These are phyloP conservation scores for Beta vulgaris DNA, from an alignment of 148 eudicot species.

Conservation along the genomic window DNA sequence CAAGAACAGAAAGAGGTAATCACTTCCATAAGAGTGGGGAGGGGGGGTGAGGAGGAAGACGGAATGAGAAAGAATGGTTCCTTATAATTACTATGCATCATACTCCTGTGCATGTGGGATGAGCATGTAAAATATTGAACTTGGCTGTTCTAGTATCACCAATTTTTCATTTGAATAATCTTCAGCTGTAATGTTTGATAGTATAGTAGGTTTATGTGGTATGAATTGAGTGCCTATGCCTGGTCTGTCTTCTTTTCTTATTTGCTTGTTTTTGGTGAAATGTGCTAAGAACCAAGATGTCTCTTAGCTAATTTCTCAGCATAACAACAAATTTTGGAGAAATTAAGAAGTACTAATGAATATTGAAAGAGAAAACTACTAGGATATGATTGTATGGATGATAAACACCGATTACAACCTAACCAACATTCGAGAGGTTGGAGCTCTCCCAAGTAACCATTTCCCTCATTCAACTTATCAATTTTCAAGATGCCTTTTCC, in stretches of 20 bases:
- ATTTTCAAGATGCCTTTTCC: too few relatives aligned
- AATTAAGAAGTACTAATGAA: too few relatives aligned
- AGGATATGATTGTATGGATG: too few relatives aligned
- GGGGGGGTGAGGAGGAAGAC: neutral
- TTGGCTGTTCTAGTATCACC: neutral
- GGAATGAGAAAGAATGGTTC: neutral
- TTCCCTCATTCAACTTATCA: too few relatives aligned
- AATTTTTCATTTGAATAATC: neutral
- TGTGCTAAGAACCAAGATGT: too few relatives aligned
- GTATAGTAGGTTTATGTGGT: neutral
- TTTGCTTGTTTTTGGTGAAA: neutral
- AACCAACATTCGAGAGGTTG: too few relatives aligned
- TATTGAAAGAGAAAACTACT: too few relatives aligned
- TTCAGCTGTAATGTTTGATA: neutral
- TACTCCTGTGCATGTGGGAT: neutral
- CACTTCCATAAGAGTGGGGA: neutral
- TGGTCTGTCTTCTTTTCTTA: neutral
- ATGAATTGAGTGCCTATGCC: neutral
- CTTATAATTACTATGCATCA: neutral
- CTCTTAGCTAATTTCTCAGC: too few relatives aligned
- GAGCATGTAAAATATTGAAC: neutral
- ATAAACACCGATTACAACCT: too few relatives aligned
- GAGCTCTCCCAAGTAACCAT: too few relatives aligned
- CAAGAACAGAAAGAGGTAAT: slow-evolving; percentile 80
- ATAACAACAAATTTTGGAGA: too few relatives aligned